Evolutionary conservation across 1,139 yeast genomes (phyloP), one percentile per base, ranked within the genome.

Genomic region (Diutina scorzettiae): DNA sequence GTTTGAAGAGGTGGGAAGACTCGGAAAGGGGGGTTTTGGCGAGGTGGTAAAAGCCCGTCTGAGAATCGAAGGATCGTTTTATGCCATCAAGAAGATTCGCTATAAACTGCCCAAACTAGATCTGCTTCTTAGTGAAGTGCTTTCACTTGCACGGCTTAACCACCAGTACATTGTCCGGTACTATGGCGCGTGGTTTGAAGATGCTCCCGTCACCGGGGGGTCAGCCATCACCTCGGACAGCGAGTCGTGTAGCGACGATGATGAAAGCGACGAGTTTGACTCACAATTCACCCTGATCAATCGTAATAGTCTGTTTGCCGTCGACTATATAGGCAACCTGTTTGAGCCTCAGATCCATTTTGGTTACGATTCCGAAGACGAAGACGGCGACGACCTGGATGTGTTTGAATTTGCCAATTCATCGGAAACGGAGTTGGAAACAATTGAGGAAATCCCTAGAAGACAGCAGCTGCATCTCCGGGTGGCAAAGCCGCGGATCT

Each of bases 1-100:
- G 56, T 93, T 93, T 58, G 98, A 91, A 58, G 98, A 91, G 56
- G 82, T 87, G 39, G 93, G 93, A 0, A 74, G 78, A 20, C 62
- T 93, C n/a, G 98, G 99, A 2, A 78, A 81, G 52, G 99, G 99
- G 28, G 98, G 95, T 0, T 93, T 82, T 63, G 99, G 98, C 7
- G 96, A 89, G 56, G 99, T 93, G 11, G 96, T 91, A 16, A 89
- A 89, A 54, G 98, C 93, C 0, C 69, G 98, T 47, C 89, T 87
- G 57, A 74, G 89, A 48, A 73, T 91, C 49, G 99, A 93, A 55
- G 97, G 98, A 18, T 73, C 96, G 5, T 84, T 83, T 52, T 93
- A 93, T 59, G 99, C 98, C 0, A 78, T 93, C 46, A 93, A 93
- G 56, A 89, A 87, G 54, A 83, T 93, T 43, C 78, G 82, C 48